Evolutionary conservation across 2,329 filamentous ascomycete species (phyloP).

Genomic region (Neophaeococcomyces mojaviensis): DNA sequence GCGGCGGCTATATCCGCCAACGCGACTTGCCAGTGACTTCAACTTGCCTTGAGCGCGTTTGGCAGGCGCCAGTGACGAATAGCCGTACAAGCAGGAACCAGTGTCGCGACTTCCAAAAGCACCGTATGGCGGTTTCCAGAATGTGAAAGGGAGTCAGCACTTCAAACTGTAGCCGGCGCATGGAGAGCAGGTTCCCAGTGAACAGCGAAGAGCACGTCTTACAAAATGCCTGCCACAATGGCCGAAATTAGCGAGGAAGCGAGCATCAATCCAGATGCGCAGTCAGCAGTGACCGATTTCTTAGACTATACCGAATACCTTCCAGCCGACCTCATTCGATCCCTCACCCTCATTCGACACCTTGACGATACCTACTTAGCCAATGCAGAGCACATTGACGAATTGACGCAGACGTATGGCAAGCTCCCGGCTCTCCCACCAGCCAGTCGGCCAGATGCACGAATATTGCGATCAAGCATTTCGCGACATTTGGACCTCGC

Average conservation of each 20-base stretch:
- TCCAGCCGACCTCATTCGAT: constrained; percentile 56
- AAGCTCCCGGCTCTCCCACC: constrained; percentile 44
- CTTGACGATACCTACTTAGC: constrained; percentile 39
- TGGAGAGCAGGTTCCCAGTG: too few species aligned
- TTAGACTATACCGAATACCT: constrained; percentile 64
- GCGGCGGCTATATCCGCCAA: too few species aligned
- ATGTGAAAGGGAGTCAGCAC: too few species aligned
- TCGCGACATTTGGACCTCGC: constrained; percentile 49
- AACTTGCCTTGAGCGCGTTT: too few species aligned
- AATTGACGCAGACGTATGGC: constrained; percentile 37
- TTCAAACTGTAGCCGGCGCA: too few species aligned
- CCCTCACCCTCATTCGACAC: constrained; percentile 52
- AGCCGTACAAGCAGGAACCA: too few species aligned
- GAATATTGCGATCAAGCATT: constrained; percentile 47
- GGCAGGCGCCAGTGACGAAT: too few species aligned
- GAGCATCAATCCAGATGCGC: constrained; percentile 54
- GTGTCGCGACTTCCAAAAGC: not conserved
- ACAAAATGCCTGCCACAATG: constrained; percentile 29
- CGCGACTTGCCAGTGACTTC: too few species aligned
- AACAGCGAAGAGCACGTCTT: too few species aligned
- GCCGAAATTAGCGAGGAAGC: constrained; percentile 36
- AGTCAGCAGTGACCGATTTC: constrained; percentile 60
- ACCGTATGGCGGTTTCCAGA: not conserved
- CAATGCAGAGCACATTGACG: constrained; percentile 34
- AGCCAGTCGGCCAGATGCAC: constrained; percentile 44